These are phyloP conservation scores for Alternaria novae-zelandiae DNA, from an alignment of 2,329 filamentous ascomycete genomes.

Conservation along the genomic window DNA sequence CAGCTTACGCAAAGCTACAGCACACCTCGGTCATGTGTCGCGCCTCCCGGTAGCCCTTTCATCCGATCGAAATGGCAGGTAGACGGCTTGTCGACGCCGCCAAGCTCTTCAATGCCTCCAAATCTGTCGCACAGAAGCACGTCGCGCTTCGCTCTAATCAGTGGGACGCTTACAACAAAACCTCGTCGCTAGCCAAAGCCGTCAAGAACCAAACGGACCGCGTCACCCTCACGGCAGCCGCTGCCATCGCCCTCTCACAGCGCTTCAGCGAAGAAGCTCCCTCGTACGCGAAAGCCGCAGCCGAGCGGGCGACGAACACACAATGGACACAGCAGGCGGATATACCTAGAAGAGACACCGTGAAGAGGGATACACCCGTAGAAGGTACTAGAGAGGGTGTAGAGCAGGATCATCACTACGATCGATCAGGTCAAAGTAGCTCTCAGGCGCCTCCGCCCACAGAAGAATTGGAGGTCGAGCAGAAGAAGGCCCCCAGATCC, in stretches of 20 bases:
- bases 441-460: conserved; percentile 45
- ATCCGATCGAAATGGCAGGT: conserved; percentile 54
- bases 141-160: conserved; percentile 65
- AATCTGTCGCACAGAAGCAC: conserved; percentile 60
- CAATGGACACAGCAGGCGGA: conserved; percentile 26
- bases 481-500: conserved; percentile 52
- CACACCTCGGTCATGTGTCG: conserved; percentile 21
- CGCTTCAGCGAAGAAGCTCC: conserved; percentile 61
- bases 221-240: conserved; percentile 66
- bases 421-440: conserved; percentile 52
- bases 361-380: conserved; percentile 24
- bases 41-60: conserved; percentile 21
- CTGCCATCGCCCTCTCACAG: conserved; percentile 64
- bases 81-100: conserved; percentile 59
- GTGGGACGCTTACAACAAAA: conserved; percentile 67
- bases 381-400: conserved; percentile 47
- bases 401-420: conserved; percentile 60
- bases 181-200: conserved; percentile 68
- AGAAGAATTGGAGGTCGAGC: conserved; percentile 53
- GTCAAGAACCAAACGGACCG: conserved; percentile 67
- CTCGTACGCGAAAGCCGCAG: conserved; percentile 34
- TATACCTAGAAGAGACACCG: conserved; percentile 41
- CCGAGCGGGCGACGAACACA: conserved; percentile 25
- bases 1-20: conserved; percentile 1
- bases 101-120: conserved; percentile 57